Base-by-base conservation (phyloP, 176 grass and related monocot genomes). In the Otatea glauca region DNA sequence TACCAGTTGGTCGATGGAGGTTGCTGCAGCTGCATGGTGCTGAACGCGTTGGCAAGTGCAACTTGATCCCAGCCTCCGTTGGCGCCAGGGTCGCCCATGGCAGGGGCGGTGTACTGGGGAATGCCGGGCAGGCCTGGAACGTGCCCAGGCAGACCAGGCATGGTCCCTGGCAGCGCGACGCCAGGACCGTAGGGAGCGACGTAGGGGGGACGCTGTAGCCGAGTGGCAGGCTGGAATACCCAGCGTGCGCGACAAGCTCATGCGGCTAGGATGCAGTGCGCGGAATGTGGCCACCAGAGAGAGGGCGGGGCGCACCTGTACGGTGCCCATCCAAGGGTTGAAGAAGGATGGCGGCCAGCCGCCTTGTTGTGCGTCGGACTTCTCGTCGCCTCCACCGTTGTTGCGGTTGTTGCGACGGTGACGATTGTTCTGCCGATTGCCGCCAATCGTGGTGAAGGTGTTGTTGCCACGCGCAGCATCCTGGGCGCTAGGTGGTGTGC, bases 81-180 rank as follows among this genome's bases (percentile, higher is more conserved):
- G 21, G 0, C n/a, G 6, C n/a, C 8, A 29, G 3, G n/a, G 1
- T 1, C n/a, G 7, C 58, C n/a, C 4, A 21, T 21, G 18, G 18
- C n/a, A 29, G n/a, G 54, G 16, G 7, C 35, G 35, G 6, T 8
- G 0, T 29, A 29, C 0, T 24, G 21, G 7, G 21, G 18, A 4
- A 4, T 12, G 2, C 47, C 12, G 8, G 39, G 3, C 4, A 7
- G 5, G 29, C 29, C 39, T 42, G 4, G 39, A 42, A 42, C 6
- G 5, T 60, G 20, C 55, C 2, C 29, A 29, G 9, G 56, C 21
- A 12, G 7, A n/a, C n/a, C 58, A 29, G 29, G n/a, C 58, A 11
- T 25, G 58, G 8, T 9, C 0, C 58, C n/a, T 0, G 11, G 4
- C 0, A 15, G 4, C 4, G 14, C 0, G 3, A 5, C 9, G 1